Evolutionary conservation across 495 filamentous ascomycete species (phyloP).

Genomic region (Rhizodiscina lignyota): DNA sequence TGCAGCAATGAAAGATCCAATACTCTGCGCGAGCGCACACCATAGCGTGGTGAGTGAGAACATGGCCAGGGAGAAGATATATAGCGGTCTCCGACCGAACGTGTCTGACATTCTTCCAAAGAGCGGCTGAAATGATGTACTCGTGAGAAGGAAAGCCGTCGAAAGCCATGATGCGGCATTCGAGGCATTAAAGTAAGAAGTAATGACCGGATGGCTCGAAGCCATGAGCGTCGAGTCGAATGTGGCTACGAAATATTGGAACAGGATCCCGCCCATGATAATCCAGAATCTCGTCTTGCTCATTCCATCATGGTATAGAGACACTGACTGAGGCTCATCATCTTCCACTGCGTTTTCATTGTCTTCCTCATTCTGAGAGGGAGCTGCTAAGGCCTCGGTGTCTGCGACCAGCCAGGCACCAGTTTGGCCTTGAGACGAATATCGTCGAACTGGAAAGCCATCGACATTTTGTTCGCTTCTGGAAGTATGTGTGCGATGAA

Average conservation of each 20-base stretch:
- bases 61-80: constrained; percentile 42
- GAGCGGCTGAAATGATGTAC: constrained; percentile 56
- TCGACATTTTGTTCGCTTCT: too few relatives aligned
- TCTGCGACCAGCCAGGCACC: too few relatives aligned
- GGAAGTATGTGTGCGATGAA: too few relatives aligned
- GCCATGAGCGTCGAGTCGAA: constrained; percentile 75
- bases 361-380: not conserved
- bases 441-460: too few relatives aligned
- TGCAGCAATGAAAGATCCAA: constrained; percentile 55
- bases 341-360: constrained; percentile 7
- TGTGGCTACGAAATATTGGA: constrained; percentile 31
- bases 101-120: constrained; percentile 58
- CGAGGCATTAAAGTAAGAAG: constrained; percentile 56
- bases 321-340: constrained; percentile 1
- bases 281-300: constrained; percentile 29
- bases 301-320: constrained; percentile 8
- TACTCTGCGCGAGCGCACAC: constrained; percentile 56
- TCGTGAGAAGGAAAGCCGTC: constrained; percentile 62
- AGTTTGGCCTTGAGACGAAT: too few relatives aligned
- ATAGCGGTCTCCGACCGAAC: constrained; percentile 52
- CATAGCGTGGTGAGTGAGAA: constrained; percentile 53
- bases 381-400: too few relatives aligned
- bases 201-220: constrained; percentile 66
- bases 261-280: constrained; percentile 32
- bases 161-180: constrained; percentile 71